Evolutionary conservation across 495 filamentous ascomycete genomes (phyloP).

Genomic region (Aspergillus conjunctus): DNA sequence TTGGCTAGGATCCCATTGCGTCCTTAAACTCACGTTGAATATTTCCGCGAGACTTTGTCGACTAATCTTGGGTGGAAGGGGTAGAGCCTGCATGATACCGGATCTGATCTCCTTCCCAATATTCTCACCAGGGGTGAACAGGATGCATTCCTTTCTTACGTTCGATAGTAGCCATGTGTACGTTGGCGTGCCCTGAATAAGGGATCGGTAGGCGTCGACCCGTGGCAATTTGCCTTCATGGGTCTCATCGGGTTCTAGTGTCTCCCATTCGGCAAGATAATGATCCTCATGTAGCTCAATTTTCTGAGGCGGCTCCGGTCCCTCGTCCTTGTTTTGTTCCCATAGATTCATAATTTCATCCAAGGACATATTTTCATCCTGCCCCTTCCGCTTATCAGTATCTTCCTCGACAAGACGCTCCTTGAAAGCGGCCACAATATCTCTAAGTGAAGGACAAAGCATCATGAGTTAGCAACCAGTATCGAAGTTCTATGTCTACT

Average conservation of each 20-base stretch:
- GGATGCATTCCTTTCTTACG: background rate
- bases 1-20: slow-evolving; percentile 27
- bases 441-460: background rate
- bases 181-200: background rate
- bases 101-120: background rate
- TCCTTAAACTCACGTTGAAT: slow-evolving; percentile 10
- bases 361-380: background rate
- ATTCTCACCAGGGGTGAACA: background rate
- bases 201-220: background rate
- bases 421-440: background rate
- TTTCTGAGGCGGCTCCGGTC: background rate
- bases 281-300: background rate
- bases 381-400: background rate
- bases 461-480: background rate
- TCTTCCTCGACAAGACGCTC: background rate
- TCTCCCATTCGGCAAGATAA: background rate
- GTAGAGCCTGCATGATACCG: background rate
- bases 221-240: background rate
- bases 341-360: background rate
- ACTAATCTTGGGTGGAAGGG: background rate
- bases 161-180: background rate
- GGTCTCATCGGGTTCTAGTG: background rate
- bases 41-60: background rate
- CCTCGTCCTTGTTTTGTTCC: background rate
- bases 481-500: too few species aligned